phyloP scores from a whole-genome alignment of 345 rosid species.

The Triadica sebifera region DNA sequence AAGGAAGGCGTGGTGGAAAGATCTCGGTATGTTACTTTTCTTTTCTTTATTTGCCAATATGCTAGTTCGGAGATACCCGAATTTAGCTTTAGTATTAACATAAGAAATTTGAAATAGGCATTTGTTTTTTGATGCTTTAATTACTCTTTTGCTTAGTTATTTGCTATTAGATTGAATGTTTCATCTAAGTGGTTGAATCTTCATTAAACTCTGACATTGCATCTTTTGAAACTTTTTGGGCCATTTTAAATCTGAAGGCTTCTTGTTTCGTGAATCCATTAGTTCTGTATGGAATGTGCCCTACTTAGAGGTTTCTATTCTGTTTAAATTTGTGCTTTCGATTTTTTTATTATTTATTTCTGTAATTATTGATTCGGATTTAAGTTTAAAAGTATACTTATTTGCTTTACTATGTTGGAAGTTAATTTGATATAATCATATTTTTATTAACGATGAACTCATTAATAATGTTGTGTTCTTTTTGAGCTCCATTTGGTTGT shows the following conservation, averaged over 20 bases:
- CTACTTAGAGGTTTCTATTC: background rate
- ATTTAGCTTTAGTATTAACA: too few relatives aligned
- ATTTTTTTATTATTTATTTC: background rate
- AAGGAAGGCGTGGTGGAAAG: too few relatives aligned
- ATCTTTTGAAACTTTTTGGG: background rate
- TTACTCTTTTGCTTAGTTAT: background rate
- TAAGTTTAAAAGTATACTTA: background rate
- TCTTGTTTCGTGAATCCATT: background rate
- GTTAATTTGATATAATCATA: background rate
- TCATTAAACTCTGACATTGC: background rate
- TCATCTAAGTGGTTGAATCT: background rate
- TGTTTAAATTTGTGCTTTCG: background rate
- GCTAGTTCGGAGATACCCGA: too few relatives aligned
- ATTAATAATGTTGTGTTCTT: background rate
- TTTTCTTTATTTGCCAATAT: too few relatives aligned
- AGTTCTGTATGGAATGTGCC: background rate
- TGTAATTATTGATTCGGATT: background rate
- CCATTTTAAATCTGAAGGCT: background rate
- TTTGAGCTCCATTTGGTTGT: background rate
- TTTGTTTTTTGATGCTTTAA: background rate
- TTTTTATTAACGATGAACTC: background rate
- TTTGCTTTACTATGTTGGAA: background rate
- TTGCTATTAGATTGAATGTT: background rate
- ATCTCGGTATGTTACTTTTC: too few relatives aligned
- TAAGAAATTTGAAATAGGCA: conserved; percentile 9